A percentile compares a stretch with the other conserved stretches of the same genome.
These are phyloP conservation scores for Raffaelea albimanens DNA, from an alignment of 2,329 filamentous ascomycete genomes.

Conservation along the genomic window DNA sequence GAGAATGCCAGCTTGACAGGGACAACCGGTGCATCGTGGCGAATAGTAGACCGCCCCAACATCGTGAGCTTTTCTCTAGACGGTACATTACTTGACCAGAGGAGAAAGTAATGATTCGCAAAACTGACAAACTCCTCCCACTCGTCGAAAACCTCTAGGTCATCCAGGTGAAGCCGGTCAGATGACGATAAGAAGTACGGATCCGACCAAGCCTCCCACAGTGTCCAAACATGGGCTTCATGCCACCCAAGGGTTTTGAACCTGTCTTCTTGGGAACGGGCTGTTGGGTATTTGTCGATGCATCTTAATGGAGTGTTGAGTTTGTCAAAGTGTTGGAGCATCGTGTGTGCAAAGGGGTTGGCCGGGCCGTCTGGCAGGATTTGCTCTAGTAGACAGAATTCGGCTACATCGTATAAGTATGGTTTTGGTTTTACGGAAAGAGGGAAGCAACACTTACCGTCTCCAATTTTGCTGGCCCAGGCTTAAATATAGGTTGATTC, in stretches of 20 bases:
- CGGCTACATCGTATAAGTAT: conserved; percentile 3
- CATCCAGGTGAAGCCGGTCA: conserved; percentile 55
- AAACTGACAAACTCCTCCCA: conserved; percentile 93
- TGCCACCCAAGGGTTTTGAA: conserved; percentile 64
- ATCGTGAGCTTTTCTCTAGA: too few species aligned
- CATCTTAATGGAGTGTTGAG: conserved; percentile 70
- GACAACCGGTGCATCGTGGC: too few species aligned
- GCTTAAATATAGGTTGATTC: conserved; percentile 12
- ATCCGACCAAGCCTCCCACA: conserved; percentile 79
- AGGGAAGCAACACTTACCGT: conserved; percentile 41
- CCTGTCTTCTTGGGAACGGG: conserved; percentile 56
- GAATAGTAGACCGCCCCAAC: too few species aligned
- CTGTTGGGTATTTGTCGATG: conserved; percentile 57
- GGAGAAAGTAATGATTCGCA: conserved; percentile 72
- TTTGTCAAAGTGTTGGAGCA: conserved; percentile 77
- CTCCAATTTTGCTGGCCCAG: conserved; percentile 65
- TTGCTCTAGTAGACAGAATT: conserved; percentile 83
- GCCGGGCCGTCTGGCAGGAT: conserved; percentile 66
- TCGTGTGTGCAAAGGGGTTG: conserved; percentile 79
- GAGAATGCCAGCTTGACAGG: background rate
- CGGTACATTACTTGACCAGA: conserved; percentile 46
- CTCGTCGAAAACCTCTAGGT: conserved; percentile 80
- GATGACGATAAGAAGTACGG: conserved; percentile 51
- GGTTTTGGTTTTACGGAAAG: background rate
- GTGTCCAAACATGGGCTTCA: conserved; percentile 50